Base-by-base conservation (phyloP, 164 flowering plant species). In the Nymphaea colorata region DNA sequence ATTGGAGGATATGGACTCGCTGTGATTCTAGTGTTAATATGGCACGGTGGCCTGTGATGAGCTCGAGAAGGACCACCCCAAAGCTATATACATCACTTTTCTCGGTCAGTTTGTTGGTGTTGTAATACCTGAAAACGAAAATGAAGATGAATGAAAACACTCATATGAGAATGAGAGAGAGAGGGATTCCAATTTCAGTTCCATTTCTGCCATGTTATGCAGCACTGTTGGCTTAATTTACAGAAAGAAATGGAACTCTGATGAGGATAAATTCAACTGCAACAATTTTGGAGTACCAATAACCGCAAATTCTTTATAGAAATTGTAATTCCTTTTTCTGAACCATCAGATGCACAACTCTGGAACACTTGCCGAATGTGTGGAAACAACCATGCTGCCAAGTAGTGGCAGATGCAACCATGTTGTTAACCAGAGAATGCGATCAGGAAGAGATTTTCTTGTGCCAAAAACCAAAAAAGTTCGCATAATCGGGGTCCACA, bases 301-400 rank as follows among this genome's bases (percentile, higher is more conserved):
- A 25, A 25, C 36, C 0, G 36, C 36, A 25, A 25, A 25, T 25
- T 25, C 36, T 25, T 1, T 25, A 25, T 1, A 25, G 36, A 1
- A n/a, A n/a, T n/a, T 25, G 36, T 25, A 25, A 25, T 25, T 25
- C 36, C 36, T 25, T 25, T 25, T 25, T 25, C 36, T 25, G 36
- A 25, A 25, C 36, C 36, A 1, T 25, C 36, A 25, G 36, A 25
- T 25, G 36, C 36, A 25, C 36, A 25, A 25, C 36, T 25, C 36
- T 0, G 36, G 36, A 0, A 25, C 36, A 25, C 36, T 25, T 11
- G 84, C 78, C 64, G 82, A 72, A 72, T 84, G 73, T 69, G 75
- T 14, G 76, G 69, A 80, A 5, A 73, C 43, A 0, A 42, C 69
- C 78, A 66, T 66, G 70, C 43, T 76, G 44, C 3, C 8, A 11